A percentile compares a stretch with the other conserved stretches of the same genome.
Evolutionary conservation across 148 eudicot species (phyloP).

Genomic region (Rhododendron henanense): DNA sequence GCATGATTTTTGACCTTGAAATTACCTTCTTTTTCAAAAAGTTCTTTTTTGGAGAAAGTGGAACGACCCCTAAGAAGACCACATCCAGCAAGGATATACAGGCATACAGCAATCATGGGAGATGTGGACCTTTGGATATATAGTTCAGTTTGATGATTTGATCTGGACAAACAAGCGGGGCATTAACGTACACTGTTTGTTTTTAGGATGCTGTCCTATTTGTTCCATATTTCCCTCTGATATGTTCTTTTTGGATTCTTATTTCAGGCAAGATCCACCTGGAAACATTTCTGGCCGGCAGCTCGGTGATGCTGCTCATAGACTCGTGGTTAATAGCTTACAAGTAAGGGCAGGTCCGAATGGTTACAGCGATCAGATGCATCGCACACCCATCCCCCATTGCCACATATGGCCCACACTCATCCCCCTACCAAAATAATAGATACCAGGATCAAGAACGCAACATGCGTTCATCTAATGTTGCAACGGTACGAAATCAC

Average conservation of each 20-base stretch:
- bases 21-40: too few relatives aligned
- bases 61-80: neutral
- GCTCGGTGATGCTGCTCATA: slow-evolving; percentile 78
- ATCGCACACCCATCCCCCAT: slow-evolving; percentile 24
- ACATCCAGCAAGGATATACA: neutral
- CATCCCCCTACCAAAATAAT: slow-evolving; percentile 21
- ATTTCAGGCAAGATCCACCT: slow-evolving; percentile 43
- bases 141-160: neutral
- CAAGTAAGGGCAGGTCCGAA: slow-evolving; percentile 27
- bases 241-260: neutral
- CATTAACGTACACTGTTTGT: neutral
- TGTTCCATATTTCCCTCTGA: neutral
- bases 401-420: slow-evolving; percentile 19
- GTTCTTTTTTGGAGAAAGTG: too few relatives aligned
- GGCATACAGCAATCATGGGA: neutral
- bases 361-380: slow-evolving; percentile 23
- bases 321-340: slow-evolving; percentile 61
- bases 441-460: slow-evolving; percentile 35
- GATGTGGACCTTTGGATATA: neutral
- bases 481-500: slow-evolving; percentile 8
- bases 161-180: neutral
- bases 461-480: slow-evolving; percentile 21
- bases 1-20: too few relatives aligned
- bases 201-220: neutral
- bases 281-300: slow-evolving; percentile 59